phyloP scores from a whole-genome alignment of 2,329 filamentous ascomycete genomes.

The Cytospora leucostoma region DNA sequence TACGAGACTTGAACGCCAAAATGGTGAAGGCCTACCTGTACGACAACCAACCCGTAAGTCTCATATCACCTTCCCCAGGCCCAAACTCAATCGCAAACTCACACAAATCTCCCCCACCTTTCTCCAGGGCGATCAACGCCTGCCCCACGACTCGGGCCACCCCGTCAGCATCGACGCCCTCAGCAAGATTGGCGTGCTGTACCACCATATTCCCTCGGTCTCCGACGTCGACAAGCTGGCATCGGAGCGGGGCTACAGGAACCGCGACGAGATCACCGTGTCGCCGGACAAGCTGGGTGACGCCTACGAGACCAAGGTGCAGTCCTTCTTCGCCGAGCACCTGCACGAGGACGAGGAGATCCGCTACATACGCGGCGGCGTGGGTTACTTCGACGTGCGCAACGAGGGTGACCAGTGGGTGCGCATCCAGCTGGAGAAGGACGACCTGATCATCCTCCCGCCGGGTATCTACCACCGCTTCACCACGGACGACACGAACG shows the following conservation, averaged over 20 bases:
- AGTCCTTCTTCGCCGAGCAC: constrained; percentile 92
- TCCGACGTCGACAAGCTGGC: constrained; percentile 74
- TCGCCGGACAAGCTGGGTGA: constrained; percentile 84
- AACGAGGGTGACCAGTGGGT: constrained; percentile 85
- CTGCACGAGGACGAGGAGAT: constrained; percentile 99
- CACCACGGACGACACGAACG: constrained; percentile 88
- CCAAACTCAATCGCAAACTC: constrained; percentile 13
- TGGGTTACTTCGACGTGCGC: constrained; percentile 91
- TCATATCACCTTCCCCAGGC: not conserved
- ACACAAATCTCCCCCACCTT: not conserved
- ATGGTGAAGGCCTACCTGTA: constrained; percentile 62
- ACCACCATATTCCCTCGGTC: constrained; percentile 67
- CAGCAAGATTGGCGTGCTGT: constrained; percentile 74
- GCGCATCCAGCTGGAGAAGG: constrained; percentile 78
- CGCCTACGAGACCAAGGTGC: constrained; percentile 90
- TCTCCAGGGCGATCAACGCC: constrained; percentile 84
- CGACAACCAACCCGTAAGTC: constrained; percentile 54
- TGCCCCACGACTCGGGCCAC: constrained; percentile 82
- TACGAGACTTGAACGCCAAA: constrained; percentile 17
- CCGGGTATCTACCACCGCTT: constrained; percentile 97
- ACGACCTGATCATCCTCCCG: constrained; percentile 89
- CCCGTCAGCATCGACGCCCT: constrained; percentile 67
- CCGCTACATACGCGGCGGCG: constrained; percentile 84
- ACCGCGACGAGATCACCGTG: constrained; percentile 90
- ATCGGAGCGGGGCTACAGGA: constrained; percentile 77